A percentile compares a stretch with the other conserved stretches of the same genome.
These are phyloP conservation scores for Lichtheimia corymbifera DNA, from an alignment of 371 early-diverging fungal species.

Conservation along the genomic window DNA sequence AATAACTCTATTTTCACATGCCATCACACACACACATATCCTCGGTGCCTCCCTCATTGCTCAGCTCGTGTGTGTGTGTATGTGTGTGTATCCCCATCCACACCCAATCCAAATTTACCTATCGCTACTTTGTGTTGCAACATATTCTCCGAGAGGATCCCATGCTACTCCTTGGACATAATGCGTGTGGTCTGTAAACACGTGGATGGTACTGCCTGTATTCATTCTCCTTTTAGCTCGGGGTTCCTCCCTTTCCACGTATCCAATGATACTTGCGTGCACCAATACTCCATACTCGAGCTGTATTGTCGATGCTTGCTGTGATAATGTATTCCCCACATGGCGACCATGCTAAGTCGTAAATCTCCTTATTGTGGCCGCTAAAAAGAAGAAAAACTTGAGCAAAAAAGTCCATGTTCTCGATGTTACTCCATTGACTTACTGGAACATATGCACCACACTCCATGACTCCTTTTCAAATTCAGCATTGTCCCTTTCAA, in stretches of 20 bases:
- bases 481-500: conserved; percentile 38
- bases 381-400: conserved; percentile 15
- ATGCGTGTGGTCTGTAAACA: conserved; percentile 85
- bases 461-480: conserved; percentile 63
- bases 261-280: conserved; percentile 52
- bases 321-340: conserved; percentile 84
- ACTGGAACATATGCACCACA: conserved; percentile 49
- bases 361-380: conserved; percentile 74
- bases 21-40: too few species aligned
- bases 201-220: conserved; percentile 75
- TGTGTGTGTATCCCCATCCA: background rate
- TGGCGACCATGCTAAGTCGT: conserved; percentile 96
- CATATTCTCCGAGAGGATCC: conserved; percentile 89
- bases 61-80: too few species aligned
- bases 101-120: conserved; percentile 48
- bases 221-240: background rate
- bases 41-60: too few species aligned
- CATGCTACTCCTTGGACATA: conserved; percentile 96
- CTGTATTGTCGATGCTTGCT: conserved; percentile 91
- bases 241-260: background rate
- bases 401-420: background rate
- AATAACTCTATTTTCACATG: too few species aligned
- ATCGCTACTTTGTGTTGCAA: conserved; percentile 93
- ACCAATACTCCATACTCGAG: conserved; percentile 84
- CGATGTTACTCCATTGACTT: conserved; percentile 15